phyloP scores from a whole-genome alignment of 2,329 filamentous ascomycete genomes.

The Phaeomoniella chlamydospora region DNA sequence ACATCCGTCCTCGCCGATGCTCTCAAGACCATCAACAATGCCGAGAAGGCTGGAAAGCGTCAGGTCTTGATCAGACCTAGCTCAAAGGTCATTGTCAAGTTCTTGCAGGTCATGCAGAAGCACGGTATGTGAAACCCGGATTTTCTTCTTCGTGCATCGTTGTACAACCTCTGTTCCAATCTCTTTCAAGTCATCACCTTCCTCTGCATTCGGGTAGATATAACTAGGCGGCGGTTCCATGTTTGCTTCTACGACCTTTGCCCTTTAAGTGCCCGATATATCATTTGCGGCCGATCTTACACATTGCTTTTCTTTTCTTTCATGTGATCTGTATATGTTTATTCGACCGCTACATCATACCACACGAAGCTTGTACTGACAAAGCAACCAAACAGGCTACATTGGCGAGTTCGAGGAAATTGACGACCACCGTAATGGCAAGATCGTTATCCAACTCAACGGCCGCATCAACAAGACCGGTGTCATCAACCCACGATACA shows the following conservation, averaged over 20 bases:
- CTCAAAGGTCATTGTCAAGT: slow-evolving; percentile 99
- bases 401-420: slow-evolving; percentile 99
- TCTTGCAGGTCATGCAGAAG: slow-evolving; percentile 97
- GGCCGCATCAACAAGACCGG: slow-evolving; percentile 98
- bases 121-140: slow-evolving; percentile 61
- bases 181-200: slow-evolving; percentile 3
- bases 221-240: slow-evolving; percentile 98
- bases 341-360: slow-evolving; percentile 65
- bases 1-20: slow-evolving; percentile 99
- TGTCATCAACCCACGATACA: slow-evolving; percentile 99
- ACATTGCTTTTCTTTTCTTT: slow-evolving; percentile 50
- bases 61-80: slow-evolving; percentile 95
- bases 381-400: slow-evolving; percentile 52
- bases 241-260: slow-evolving; percentile 65
- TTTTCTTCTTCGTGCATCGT: not conserved
- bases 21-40: slow-evolving; percentile 99
- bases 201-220: slow-evolving; percentile 9
- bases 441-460: slow-evolving; percentile 99
- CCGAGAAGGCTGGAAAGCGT: slow-evolving; percentile 99
- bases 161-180: slow-evolving; percentile 6
- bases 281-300: slow-evolving; percentile 83
- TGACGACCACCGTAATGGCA: slow-evolving; percentile 98
- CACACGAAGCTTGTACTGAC: slow-evolving; percentile 32
- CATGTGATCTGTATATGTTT: slow-evolving; percentile 81
- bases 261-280: slow-evolving; percentile 99